Conservation (phyloP, 1,139 yeast genomes). For the Hyphopichia fennica region DNA sequence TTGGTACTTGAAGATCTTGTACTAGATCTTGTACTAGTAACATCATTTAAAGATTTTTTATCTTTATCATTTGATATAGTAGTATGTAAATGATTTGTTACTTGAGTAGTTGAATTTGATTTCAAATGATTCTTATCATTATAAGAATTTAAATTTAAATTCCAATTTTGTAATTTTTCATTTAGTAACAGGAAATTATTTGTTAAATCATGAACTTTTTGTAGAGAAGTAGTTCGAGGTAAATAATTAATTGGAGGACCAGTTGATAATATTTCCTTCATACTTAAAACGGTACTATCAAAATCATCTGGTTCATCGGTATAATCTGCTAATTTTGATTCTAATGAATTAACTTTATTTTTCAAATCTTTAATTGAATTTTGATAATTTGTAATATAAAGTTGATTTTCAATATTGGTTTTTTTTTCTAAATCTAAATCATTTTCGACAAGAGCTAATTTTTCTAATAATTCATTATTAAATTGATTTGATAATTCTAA, state of each 20-base stretch:
- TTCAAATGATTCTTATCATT: constrained; percentile 11
- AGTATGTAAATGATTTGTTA: constrained; percentile 13
- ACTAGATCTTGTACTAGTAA: background rate
- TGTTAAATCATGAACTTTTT: constrained; percentile 19
- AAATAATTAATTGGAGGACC: constrained; percentile 30
- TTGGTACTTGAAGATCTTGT: background rate
- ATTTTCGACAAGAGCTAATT: constrained; percentile 41
- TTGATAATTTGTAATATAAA: constrained; percentile 37
- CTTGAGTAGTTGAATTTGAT: constrained; percentile 25
- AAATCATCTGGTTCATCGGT: constrained; percentile 4
- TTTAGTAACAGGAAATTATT: constrained; percentile 14
- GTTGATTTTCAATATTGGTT: constrained; percentile 28
- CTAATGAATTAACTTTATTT: constrained; percentile 10
- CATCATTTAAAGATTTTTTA: no score
- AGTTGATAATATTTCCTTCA: constrained; percentile 29
- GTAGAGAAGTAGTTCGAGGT: constrained; percentile 24
- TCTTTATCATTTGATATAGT: constrained; percentile 2
- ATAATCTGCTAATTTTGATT: constrained; percentile 5
- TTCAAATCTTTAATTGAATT: constrained; percentile 28
- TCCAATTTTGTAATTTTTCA: constrained; percentile 14
- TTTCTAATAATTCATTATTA: constrained; percentile 43
- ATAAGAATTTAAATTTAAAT: constrained; percentile 7
- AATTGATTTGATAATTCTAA: constrained; percentile 36
- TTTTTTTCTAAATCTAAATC: constrained; percentile 38
- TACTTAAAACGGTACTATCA: constrained; percentile 17